These are phyloP conservation scores for Coffea eugenioides DNA, from an alignment of 257 asterid genomes.

Conservation along the genomic window DNA sequence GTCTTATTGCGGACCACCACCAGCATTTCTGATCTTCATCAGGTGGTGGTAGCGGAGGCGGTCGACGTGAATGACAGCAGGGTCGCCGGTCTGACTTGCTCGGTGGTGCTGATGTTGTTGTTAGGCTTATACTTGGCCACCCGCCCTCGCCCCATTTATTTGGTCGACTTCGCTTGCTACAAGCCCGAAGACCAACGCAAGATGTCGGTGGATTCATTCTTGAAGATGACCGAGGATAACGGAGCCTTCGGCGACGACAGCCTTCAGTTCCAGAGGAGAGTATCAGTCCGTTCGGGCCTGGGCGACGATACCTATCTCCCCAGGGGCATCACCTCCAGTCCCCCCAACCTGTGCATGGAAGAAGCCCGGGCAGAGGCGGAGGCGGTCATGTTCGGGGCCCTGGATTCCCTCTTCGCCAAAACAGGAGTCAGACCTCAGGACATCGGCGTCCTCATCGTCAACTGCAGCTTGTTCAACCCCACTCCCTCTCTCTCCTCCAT, in stretches of 20 bases:
- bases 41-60: neutral
- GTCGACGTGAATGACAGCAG: constrained; percentile 30
- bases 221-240: constrained; percentile 36
- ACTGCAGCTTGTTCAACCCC: constrained; percentile 49
- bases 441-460: constrained; percentile 52
- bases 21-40: constrained; percentile 24
- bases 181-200: constrained; percentile 46
- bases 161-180: constrained; percentile 57
- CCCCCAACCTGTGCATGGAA: constrained; percentile 34
- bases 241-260: constrained; percentile 25
- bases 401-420: constrained; percentile 40
- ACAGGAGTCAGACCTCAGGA: constrained; percentile 37
- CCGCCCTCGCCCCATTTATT: constrained; percentile 30
- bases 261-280: constrained; percentile 29
- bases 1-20: too few species aligned
- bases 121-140: constrained; percentile 57
- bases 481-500: constrained; percentile 49
- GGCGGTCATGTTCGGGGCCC: constrained; percentile 54
- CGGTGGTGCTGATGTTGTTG: constrained; percentile 29
- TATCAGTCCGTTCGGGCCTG: constrained; percentile 34
- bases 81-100: constrained; percentile 33
- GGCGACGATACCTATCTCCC: constrained; percentile 51
- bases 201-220: constrained; percentile 31
- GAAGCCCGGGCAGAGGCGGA: constrained; percentile 53
- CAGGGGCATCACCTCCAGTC: constrained; percentile 24